Base-by-base conservation (phyloP, 495 filamentous ascomycete species). In the Letharia lupina region DNA sequence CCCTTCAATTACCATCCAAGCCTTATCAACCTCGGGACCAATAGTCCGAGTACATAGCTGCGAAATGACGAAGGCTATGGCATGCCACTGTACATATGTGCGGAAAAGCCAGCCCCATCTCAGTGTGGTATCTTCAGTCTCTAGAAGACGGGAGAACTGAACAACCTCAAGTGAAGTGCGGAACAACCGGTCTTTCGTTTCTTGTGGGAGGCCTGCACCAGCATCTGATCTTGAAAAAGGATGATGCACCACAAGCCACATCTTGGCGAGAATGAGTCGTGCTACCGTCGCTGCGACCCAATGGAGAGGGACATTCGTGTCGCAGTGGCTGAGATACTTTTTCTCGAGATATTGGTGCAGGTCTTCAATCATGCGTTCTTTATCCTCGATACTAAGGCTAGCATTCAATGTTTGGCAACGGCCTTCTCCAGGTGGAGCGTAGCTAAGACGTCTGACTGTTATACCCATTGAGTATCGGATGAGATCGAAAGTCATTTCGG, bases 401-500 rank as follows among this genome's bases (percentile, higher is more conserved):
- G 63, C 67, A n/a, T 67, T 71, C 44, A 73, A 72, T 18, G 28
- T 61, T 48, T 42, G 39, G 57, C 70, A 72, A 56, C 63, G 62
- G 6, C 71, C 67, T 13, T 59, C 69, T 18, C 66, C 68, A 7
- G 67, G 67, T 23, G 72, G 68, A 20, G 70, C 41, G 52, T 73
- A 76, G 60, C 69, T 70, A 0, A 74, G 68, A n/a, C 73, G 72
- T 65, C 75, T 73, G 31, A 74, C 70, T 10, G 73, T 72, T n/a
- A 70, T 74, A 42, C 68, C 67, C 12, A 72, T 71, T 52, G 63
- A 66, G 67, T 81, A 88, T 5, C 86, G 80, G 40, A 89, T 84
- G 9, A 95, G 77, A 58, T 83, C 86, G 70, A 94, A 90, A 0
- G 89, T 88, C 85, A 91, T 89, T 63, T 94, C 89, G 10, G 89